Conservation (phyloP, 805 yeast species). For the Metschnikowia lunata region DNA sequence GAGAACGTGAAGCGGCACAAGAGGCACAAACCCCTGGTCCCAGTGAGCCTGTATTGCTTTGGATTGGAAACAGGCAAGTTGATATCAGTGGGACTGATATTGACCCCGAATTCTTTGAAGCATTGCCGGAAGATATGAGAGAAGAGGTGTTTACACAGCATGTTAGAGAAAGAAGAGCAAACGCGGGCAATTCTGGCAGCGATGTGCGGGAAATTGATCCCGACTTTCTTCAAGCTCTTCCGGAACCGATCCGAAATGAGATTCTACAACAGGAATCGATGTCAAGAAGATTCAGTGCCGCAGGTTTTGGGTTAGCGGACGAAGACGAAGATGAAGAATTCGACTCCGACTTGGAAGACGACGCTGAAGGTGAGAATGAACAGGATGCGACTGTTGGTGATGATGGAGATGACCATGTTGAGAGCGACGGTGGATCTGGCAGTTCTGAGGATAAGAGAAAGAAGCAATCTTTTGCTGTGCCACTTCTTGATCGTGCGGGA, state of each 20-base stretch:
- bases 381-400: conserved; percentile 12
- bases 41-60: conserved; percentile 57
- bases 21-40: not conserved
- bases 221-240: conserved; percentile 75
- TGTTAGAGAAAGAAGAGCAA: conserved; percentile 65
- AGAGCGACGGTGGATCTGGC: not conserved
- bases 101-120: conserved; percentile 86
- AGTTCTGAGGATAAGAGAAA: conserved; percentile 15
- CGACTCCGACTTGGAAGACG: conserved; percentile 21
- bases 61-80: conserved; percentile 71
- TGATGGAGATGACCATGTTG: not conserved
- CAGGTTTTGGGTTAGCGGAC: conserved; percentile 10
- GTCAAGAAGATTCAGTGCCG: conserved; percentile 34
- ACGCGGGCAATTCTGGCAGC: conserved; percentile 42
- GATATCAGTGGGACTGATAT: conserved; percentile 88
- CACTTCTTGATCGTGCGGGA: conserved; percentile 72
- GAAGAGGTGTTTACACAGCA: conserved; percentile 90
- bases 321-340: conserved; percentile 22
- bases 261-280: conserved; percentile 55
- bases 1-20: conserved; percentile 13
- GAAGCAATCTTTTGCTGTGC: conserved; percentile 30
- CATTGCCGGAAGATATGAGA: conserved; percentile 88
- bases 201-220: conserved; percentile 68
- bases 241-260: conserved; percentile 61
- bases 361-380: conserved; percentile 19